Base-by-base conservation (phyloP, 352 stramenopile species). In the Aphanomyces euteiches region DNA sequence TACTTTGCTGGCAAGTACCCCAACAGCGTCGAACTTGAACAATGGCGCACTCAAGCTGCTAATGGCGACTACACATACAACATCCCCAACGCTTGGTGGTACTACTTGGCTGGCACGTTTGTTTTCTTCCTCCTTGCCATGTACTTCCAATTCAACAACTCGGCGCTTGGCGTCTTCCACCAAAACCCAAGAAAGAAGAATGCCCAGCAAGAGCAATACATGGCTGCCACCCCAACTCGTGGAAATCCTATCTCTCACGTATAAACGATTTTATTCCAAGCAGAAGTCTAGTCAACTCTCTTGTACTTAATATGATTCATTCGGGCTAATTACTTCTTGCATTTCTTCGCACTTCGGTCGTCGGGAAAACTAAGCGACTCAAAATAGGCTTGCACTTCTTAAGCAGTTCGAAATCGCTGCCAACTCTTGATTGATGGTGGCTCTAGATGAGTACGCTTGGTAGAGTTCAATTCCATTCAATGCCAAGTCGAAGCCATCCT, bases 1-100 rank as follows among this genome's bases (percentile, higher is more conserved):
- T 84, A 76, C 57, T 84, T 81, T 60, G 76, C 72, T 17, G 75
- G 78, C 10, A 59, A 80, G 39, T 84, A 80, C 64, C 76, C 77
- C 7, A 78, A 73, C 57, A 69, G 72, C 17, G 73, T 72, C 37
- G 58, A 81, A 40, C 75, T 82, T 19, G 63, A 81, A 28, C 73
- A 72, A 13, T 82, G 77, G 37, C 68, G 69, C 2, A 68, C 48
- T 1, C 59, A 74, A 41, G 67, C 63, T 19, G 28, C 43, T 4
- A 72, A 78, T 39, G 78, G 76, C 12, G 60, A 75, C 12, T 56
- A 73, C 72, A 17, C 41, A 56, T 38, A 79, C 37, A 58, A 59
- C 12, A 41, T 74, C 67, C 40, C 67, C 66, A 56, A 50, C 59
- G 7, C 58, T 56, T 19, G 75, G 77, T 67, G 47, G 73, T 7